These are phyloP conservation scores for Marasmius fiardii DNA, from an alignment of 1,284 basidiomycete genomes.

Conservation along the genomic window DNA sequence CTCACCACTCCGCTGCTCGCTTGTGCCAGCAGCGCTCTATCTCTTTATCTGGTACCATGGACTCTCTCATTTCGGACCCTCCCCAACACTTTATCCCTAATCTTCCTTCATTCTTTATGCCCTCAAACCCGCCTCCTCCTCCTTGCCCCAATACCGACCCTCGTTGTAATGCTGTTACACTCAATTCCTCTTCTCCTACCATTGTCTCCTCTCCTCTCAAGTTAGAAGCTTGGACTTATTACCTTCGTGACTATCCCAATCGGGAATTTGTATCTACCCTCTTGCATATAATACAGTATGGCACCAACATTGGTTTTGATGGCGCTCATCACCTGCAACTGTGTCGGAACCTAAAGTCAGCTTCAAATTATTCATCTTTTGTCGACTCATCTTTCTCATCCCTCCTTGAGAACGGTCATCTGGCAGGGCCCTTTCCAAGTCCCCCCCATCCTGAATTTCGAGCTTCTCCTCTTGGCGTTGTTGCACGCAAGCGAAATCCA, in stretches of 20 bases:
- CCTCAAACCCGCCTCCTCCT: no score
- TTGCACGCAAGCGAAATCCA: slow-evolving; percentile 26
- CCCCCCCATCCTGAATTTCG: slow-evolving; percentile 22
- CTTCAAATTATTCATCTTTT: background rate
- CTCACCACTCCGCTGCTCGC: no score
- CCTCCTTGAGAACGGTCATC: slow-evolving; percentile 13
- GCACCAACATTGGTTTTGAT: background rate
- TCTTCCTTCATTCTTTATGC: no score
- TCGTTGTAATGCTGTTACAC: background rate
- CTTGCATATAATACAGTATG: no score
- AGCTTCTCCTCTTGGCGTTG: no score
- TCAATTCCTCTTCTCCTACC: background rate
- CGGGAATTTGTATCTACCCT: background rate
- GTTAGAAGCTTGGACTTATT: background rate
- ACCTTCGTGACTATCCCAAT: background rate
- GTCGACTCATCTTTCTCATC: slow-evolving; percentile 13
- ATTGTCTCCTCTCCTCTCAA: background rate
- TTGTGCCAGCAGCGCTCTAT: no score
- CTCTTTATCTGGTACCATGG: no score
- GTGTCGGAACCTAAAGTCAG: no score
- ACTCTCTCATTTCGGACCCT: no score
- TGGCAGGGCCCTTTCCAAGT: slow-evolving; percentile 23
- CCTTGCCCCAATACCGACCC: background rate
- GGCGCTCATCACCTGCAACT: background rate
- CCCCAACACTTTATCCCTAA: no score